Base-by-base conservation (phyloP, 768 basidiomycete species). In the Suillus ampliporus region DNA sequence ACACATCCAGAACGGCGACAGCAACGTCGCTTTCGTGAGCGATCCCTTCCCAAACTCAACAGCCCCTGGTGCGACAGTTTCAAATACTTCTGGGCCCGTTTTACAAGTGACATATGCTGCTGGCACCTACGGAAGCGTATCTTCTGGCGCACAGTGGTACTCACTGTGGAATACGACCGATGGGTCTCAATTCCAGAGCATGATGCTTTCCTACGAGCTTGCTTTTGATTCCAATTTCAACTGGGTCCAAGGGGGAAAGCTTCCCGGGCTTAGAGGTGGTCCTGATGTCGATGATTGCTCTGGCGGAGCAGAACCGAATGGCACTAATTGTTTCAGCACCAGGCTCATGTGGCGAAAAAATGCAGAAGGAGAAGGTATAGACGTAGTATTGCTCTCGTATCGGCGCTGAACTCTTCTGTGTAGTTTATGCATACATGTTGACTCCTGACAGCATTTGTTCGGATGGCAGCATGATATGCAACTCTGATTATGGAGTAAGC, bases 371-470 rank as follows among this genome's bases (percentile, higher is more conserved):
- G 92, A 94, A 84, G 86, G 92, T 91, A 65, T 21, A 83, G 72
- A 10, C 9, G 21, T 17, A 38, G 28, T 8, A 21, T 43, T 52
- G 38, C 7, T 54, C 31, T 15, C 14, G 14, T 50, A 19, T 60
- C 23, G 31, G 31, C 43, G 41, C 35, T 64, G 48, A 62, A 62
- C 44, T 51, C 31, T 38, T 61, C 53, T 38, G 52, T 47, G 8
- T 68, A 94, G 92, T 90, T 10, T 95, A 94, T 74, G 89, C 90
- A 11, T 95, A 96, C 70, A 85, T 94, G 52, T 89, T 90, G 4
- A 81, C 83, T 1, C 77, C 86, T 7, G 84, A 88, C 69, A 76
- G 78, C 52, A 70, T 94, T 11, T 94, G 91, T 69, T 77, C 76
- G 7, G 75, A 85, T 23, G 71, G 73, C 46, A 76, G 80, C 48